Percentiles rank a stretch among this genome's conserved stretches.
Evolutionary conservation across 148 eudicot genomes (phyloP).

Genomic region (Rhododendron ferrugineum): DNA sequence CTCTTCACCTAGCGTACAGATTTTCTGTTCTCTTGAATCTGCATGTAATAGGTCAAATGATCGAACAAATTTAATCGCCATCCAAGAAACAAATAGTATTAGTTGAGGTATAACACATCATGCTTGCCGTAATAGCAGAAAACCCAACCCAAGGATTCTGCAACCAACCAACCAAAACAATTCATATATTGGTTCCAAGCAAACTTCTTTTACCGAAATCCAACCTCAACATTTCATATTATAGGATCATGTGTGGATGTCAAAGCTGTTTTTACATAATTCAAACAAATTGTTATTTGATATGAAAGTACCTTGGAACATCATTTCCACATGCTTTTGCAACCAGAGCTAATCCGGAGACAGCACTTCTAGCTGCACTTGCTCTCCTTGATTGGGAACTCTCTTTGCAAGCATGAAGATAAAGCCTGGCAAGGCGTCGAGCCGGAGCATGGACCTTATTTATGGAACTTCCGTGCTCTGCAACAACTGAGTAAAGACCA

Average conservation of each 20-base stretch:
- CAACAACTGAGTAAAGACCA: conserved; percentile 76
- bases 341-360: conserved; percentile 77
- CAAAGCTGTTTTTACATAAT: neutral
- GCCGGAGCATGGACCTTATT: conserved; percentile 96
- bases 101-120: neutral
- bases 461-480: conserved; percentile 92
- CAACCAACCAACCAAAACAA: conserved; percentile 6
- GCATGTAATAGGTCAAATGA: neutral
- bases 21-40: neutral
- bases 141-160: neutral
- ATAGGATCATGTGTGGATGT: neutral
- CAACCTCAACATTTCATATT: neutral
- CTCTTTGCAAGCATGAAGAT: conserved; percentile 64
- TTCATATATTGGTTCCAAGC: neutral
- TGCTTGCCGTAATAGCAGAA: neutral
- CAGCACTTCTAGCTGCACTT: conserved; percentile 66
- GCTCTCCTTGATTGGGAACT: conserved; percentile 43
- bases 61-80: neutral
- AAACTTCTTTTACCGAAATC: neutral
- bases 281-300: neutral
- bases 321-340: conserved; percentile 98
- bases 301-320: conserved; percentile 66
- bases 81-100: neutral
- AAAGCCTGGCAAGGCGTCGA: conserved; percentile 86
- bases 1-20: neutral